Evolutionary conservation across 83 land plant genomes (phyloP), one percentile per base, ranked within the genome.

Genomic region (Thuja plicata): DNA sequence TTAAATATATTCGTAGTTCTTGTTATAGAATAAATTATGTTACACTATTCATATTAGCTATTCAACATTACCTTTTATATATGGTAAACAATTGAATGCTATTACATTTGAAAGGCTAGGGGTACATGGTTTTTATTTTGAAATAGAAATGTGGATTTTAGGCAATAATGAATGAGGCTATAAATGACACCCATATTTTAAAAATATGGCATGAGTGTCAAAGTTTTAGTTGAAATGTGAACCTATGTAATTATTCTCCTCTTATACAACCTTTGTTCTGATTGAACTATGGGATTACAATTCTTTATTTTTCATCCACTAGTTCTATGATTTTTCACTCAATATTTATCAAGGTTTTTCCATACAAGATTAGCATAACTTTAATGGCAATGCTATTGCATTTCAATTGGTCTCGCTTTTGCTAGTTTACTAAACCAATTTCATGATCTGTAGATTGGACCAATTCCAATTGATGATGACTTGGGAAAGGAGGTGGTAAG

Each of bases 401-500:
- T 80, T 79, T 79, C 83, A 80, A 8, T 27, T 43, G 48, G n/a
- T 41, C 84, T 81, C n/a, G 32, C 11, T 66, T 21, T 66, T 66
- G 1, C 84, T 40, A 21, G 10, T n/a, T 80, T 80, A 12, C 48
- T 80, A 40, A 80, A 80, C n/a, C n/a, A 21, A 80, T 43, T 17
- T 80, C 21, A 80, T 80, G 6, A 38, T 84, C 52, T 88, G 87
- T 88, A 97, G 99, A 90, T 97, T 86, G 99, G 99, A 9, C 99
- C 99, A 43, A 94, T 98, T 82, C 99, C 99, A 17, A 81, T 95
- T 91, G 94, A 95, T 84, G 99, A 97, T 92, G 95, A 92, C 86
- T 43, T 91, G 88, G 99, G 99, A n/a, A 98, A 97, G 91, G 99
- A 98, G 90, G 88, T 98, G 30, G 93, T 92, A 6, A 93, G 96